phyloP scores from a whole-genome alignment of 2,329 filamentous ascomycete genomes.

The Clarireedia sp. region DNA sequence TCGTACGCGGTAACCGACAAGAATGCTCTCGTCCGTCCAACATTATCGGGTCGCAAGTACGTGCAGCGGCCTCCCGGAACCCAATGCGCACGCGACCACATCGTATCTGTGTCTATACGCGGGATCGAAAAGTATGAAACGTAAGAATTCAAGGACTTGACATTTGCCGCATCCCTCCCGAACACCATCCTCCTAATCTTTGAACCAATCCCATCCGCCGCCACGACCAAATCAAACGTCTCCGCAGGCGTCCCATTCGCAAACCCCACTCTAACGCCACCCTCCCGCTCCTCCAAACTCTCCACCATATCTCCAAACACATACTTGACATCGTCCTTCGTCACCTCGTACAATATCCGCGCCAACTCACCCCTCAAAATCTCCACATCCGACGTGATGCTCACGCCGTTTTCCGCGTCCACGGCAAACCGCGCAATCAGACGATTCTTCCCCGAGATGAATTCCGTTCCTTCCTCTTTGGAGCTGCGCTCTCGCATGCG shows the following conservation, averaged over 20 bases:
- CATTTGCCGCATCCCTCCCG: conserved; percentile 33
- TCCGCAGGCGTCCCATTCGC: conserved; percentile 29
- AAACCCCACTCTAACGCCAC: conserved; percentile 33
- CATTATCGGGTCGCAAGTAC: too few relatives aligned
- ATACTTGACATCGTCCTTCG: conserved; percentile 25
- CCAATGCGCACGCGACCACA: too few relatives aligned
- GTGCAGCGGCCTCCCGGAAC: too few relatives aligned
- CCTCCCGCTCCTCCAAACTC: conserved; percentile 30
- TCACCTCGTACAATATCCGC: conserved; percentile 33
- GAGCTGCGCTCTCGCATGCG: conserved; percentile 31
- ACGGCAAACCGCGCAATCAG: conserved; percentile 32
- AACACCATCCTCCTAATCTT: conserved; percentile 34
- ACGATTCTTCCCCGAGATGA: conserved; percentile 33
- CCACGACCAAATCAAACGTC: conserved; percentile 40
- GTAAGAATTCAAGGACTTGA: conserved; percentile 5
- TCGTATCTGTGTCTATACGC: too few relatives aligned
- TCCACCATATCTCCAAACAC: conserved; percentile 35
- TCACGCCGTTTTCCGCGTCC: conserved; percentile 30
- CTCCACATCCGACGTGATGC: conserved; percentile 39
- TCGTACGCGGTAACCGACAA: too few relatives aligned
- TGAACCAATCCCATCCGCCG: conserved; percentile 40
- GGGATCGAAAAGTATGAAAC: too few relatives aligned
- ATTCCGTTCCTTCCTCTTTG: conserved; percentile 36
- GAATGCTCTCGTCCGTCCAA: too few relatives aligned
- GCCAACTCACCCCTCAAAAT: conserved; percentile 37